Conservation (phyloP, 2,329 filamentous ascomycete genomes). For the Penicillium sumatraense region DNA sequence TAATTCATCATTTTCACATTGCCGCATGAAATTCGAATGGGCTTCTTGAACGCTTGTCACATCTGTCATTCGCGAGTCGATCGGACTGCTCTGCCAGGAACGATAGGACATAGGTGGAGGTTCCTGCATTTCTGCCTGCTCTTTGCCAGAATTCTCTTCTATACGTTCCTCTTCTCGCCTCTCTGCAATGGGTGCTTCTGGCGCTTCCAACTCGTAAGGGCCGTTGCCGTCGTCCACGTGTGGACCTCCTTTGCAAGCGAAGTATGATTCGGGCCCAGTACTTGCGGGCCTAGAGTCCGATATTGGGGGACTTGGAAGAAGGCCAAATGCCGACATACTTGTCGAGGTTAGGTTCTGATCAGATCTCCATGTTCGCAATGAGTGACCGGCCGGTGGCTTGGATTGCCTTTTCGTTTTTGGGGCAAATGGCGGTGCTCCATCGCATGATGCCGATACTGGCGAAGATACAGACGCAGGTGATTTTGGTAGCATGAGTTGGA, state of each 20-base stretch:
- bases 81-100: neutral
- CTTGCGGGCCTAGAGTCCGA: conserved; percentile 38
- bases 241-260: conserved; percentile 18
- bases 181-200: neutral
- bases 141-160: neutral
- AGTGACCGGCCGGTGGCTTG: conserved; percentile 27
- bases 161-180: neutral
- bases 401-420: conserved; percentile 24
- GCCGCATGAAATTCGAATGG: conserved; percentile 36
- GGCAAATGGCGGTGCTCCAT: conserved; percentile 26
- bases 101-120: neutral
- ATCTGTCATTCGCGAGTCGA: conserved; percentile 12
- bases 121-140: neutral
- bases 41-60: conserved; percentile 39
- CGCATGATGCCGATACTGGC: conserved; percentile 32
- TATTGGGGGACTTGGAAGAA: conserved; percentile 43
- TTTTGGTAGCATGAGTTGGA: conserved; percentile 40
- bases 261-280: conserved; percentile 32
- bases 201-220: neutral
- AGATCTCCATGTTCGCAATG: conserved; percentile 41
- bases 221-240: neutral
- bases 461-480: conserved; percentile 38
- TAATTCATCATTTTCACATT: conserved; percentile 27
- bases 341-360: conserved; percentile 39
- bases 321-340: conserved; percentile 38